A percentile compares a stretch with the other conserved stretches of the same genome.
Conservation (phyloP, 1,139 yeast genomes). For the Lodderomyces orthopsilosis region DNA sequence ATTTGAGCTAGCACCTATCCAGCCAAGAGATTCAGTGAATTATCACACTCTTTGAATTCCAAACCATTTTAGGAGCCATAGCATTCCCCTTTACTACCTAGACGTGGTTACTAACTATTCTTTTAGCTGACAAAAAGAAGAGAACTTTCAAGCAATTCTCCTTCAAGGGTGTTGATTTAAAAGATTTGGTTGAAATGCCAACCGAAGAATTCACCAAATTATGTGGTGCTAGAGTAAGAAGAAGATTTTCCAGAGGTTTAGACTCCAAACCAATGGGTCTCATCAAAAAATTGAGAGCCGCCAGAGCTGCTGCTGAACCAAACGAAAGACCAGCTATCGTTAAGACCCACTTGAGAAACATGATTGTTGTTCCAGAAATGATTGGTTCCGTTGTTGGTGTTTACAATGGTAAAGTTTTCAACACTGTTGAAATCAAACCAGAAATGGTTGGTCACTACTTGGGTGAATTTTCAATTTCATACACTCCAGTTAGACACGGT, state of each 20-base stretch:
- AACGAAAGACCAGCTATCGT: constrained; percentile 97
- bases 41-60: too few species aligned
- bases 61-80: too few species aligned
- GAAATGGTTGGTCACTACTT: constrained; percentile 99
- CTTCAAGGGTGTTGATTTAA: constrained; percentile 98
- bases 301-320: constrained; percentile 87
- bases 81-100: too few species aligned
- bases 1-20: too few species aligned
- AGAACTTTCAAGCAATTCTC: constrained; percentile 95
- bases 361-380: constrained; percentile 99
- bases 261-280: constrained; percentile 95
- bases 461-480: constrained; percentile 99
- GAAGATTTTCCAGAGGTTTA: constrained; percentile 98
- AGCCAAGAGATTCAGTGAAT: too few species aligned
- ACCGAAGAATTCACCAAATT: constrained; percentile 96
- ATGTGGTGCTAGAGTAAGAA: constrained; percentile 98
- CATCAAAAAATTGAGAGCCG: constrained; percentile 97
- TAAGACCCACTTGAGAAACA: constrained; percentile 99
- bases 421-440: constrained; percentile 98
- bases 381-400: constrained; percentile 98
- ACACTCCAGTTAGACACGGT: constrained; percentile 99
- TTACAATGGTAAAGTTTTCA: constrained; percentile 99
- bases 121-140: constrained; percentile 70
- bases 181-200: constrained; percentile 89
- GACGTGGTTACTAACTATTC: constrained; percentile 7